Evolutionary conservation across 305 asterid genomes (phyloP).

Genomic region (Fraxinus platypoda): DNA sequence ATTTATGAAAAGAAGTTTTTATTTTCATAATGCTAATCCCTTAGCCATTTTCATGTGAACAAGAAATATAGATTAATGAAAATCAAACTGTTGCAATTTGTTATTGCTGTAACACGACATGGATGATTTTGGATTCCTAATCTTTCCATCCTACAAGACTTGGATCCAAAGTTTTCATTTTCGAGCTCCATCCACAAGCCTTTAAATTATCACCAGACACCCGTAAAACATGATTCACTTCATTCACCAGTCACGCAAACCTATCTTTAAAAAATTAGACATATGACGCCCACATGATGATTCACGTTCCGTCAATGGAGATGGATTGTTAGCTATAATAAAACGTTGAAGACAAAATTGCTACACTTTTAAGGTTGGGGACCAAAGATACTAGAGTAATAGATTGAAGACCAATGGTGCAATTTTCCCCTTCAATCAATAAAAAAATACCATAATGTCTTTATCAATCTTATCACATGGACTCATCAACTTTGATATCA

Average conservation of each 20-base stretch:
- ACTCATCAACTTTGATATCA: conserved; percentile 12
- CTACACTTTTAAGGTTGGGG: neutral
- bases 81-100: neutral
- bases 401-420: neutral
- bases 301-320: neutral
- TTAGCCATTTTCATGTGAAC: neutral
- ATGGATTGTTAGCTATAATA: neutral
- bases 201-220: neutral
- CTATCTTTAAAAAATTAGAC: neutral
- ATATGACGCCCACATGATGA: neutral
- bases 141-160: neutral
- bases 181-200: neutral
- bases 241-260: neutral
- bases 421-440: neutral
- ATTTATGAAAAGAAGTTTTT: neutral
- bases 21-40: neutral
- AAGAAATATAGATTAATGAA: neutral
- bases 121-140: neutral
- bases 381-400: neutral
- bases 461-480: conserved; percentile 52
- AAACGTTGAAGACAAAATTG: conserved; percentile 17
- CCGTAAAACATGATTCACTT: neutral
- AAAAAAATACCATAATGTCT: conserved; percentile 36
- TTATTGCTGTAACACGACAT: neutral
- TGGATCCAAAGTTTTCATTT: neutral